Percentiles rank a stretch among this genome's conserved stretches.
phyloP scores from a whole-genome alignment of 768 basidiomycete species.

The Lentinula boryana region DNA sequence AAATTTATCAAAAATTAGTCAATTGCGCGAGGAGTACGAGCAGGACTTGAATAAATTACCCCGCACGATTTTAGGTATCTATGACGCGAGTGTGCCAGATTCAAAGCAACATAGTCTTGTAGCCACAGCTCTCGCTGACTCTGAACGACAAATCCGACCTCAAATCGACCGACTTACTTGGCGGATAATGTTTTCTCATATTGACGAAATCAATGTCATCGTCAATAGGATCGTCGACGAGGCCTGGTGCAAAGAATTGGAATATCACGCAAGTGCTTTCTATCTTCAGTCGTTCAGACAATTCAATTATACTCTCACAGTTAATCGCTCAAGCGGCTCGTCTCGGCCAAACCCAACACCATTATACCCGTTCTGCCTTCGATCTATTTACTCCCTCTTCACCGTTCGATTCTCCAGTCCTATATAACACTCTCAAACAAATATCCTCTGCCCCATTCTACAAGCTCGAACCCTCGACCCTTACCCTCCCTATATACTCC shows the following conservation, averaged over 20 bases:
- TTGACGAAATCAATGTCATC: slow-evolving; percentile 39
- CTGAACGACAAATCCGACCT: slow-evolving; percentile 28
- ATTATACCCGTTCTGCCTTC: slow-evolving; percentile 34
- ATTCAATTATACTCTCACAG: slow-evolving; percentile 24
- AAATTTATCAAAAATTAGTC: slow-evolving; percentile 26
- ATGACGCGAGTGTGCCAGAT: neutral
- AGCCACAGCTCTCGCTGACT: slow-evolving; percentile 27
- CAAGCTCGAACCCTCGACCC: slow-evolving; percentile 34
- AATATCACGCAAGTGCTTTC: slow-evolving; percentile 36
- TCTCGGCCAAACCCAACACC: slow-evolving; percentile 40
- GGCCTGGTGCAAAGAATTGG: slow-evolving; percentile 41
- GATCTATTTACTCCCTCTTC: slow-evolving; percentile 32
- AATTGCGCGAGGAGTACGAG: slow-evolving; percentile 32
- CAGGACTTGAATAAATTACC: slow-evolving; percentile 29
- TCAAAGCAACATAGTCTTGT: slow-evolving; percentile 15
- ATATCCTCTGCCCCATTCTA: slow-evolving; percentile 39
- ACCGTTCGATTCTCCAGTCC: slow-evolving; percentile 43
- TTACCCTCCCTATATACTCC: slow-evolving; percentile 44
- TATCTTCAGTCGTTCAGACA: neutral
- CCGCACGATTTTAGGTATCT: slow-evolving; percentile 30
- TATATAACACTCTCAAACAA: slow-evolving; percentile 55
- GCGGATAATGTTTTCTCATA: slow-evolving; percentile 39
- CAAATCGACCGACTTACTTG: slow-evolving; percentile 39
- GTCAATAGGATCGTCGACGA: slow-evolving; percentile 30
- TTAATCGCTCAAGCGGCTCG: slow-evolving; percentile 61